Evolutionary conservation across 2,329 filamentous ascomycete species (phyloP).

Genomic region (Colletotrichum sp.): DNA sequence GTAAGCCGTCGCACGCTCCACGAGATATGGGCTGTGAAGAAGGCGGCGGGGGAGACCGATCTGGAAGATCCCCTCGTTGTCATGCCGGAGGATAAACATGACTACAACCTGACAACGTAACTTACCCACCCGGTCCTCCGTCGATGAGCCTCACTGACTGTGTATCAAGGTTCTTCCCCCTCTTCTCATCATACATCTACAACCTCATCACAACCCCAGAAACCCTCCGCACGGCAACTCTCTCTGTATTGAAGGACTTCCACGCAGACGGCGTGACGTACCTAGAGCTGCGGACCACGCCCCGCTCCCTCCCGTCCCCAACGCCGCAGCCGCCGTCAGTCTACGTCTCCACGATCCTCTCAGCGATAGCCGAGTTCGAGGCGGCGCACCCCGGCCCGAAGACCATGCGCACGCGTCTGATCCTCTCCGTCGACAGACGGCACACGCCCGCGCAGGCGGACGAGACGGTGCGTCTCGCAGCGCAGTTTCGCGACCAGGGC

Average conservation of each 20-base stretch:
- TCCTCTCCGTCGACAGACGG: conserved; percentile 77
- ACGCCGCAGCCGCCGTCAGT: conserved; percentile 46
- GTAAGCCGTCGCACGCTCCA: conserved; percentile 76
- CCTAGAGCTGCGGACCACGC: conserved; percentile 81
- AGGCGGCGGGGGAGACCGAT: conserved; percentile 52
- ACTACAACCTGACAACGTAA: conserved; percentile 73
- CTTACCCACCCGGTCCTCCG: neutral
- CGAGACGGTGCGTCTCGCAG: conserved; percentile 69
- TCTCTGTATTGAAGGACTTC: conserved; percentile 70
- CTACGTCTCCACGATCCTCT: conserved; percentile 71
- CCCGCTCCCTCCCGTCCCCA: conserved; percentile 46
- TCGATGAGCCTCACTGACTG: neutral
- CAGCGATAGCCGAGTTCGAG: conserved; percentile 62
- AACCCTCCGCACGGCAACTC: conserved; percentile 67
- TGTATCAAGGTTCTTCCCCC: conserved; percentile 69
- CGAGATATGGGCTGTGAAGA: conserved; percentile 72
- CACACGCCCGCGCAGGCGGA: conserved; percentile 62
- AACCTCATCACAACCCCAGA: conserved; percentile 68
- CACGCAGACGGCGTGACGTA: conserved; percentile 75
- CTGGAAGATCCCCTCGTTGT: conserved; percentile 72
- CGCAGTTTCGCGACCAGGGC: conserved; percentile 53
- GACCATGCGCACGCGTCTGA: conserved; percentile 66
- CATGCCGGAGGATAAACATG: conserved; percentile 74
- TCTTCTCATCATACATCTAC: conserved; percentile 84
- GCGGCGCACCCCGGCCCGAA: conserved; percentile 29